These are phyloP conservation scores for Orbilia brochopaga DNA, from an alignment of 2,329 filamentous ascomycete species.

Conservation along the genomic window DNA sequence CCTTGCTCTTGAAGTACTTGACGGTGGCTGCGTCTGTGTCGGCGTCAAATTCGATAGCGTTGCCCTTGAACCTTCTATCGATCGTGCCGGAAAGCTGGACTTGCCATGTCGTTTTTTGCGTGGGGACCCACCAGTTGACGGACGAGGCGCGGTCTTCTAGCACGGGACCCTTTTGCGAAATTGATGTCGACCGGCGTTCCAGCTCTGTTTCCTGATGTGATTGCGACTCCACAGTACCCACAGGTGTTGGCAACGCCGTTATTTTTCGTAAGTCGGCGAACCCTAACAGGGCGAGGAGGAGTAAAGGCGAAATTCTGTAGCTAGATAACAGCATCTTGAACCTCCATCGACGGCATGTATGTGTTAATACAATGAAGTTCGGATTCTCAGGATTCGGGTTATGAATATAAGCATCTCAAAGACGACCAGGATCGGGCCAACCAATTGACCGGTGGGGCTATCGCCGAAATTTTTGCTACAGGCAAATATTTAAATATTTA, in stretches of 20 bases:
- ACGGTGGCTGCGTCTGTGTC: slow-evolving; percentile 61
- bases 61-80: slow-evolving; percentile 56
- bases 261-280: slow-evolving; percentile 25
- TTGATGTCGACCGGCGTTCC: slow-evolving; percentile 8
- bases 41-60: slow-evolving; percentile 67
- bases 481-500: too few relatives aligned
- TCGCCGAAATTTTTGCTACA: too few relatives aligned
- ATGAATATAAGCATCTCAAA: too few relatives aligned
- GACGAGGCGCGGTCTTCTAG: not conserved
- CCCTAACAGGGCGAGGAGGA: slow-evolving; percentile 28
- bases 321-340: slow-evolving; percentile 40
- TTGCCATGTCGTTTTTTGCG: slow-evolving; percentile 36
- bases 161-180: not conserved
- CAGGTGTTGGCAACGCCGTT: too few relatives aligned
- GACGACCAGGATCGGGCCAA: too few relatives aligned
- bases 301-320: slow-evolving; percentile 31
- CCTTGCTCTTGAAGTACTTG: slow-evolving; percentile 61
- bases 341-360: not conserved
- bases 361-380: not conserved
- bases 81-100: slow-evolving; percentile 56
- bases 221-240: slow-evolving; percentile 24
- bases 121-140: slow-evolving; percentile 39
- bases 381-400: not conserved
- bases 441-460: too few relatives aligned
- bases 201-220: slow-evolving; percentile 7